Evolutionary conservation across 208 protist species (phyloP).

Genomic region (Leishmania braziliensis): DNA sequence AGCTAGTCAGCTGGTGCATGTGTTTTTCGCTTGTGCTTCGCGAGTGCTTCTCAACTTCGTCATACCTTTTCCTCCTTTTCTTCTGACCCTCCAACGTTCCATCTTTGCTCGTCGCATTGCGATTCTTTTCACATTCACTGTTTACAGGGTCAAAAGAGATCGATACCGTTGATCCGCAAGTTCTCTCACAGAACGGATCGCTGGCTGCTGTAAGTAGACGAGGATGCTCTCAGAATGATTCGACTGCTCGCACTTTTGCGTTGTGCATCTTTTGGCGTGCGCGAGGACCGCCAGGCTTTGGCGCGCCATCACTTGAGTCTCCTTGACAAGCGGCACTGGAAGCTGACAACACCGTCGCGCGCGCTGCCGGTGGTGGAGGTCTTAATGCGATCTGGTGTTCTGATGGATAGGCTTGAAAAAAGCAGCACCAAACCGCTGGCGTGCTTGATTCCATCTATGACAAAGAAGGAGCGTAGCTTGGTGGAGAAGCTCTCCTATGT

Average conservation of each 20-base stretch:
- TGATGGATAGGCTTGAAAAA: conserved; percentile 56
- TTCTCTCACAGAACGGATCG: neutral
- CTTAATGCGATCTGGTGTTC: conserved; percentile 51
- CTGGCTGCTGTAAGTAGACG: neutral
- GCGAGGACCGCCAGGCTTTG: conserved; percentile 32
- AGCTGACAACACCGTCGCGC: conserved; percentile 69
- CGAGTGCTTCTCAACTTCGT: too few relatives aligned
- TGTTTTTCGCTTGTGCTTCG: neutral
- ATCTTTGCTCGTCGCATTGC: neutral
- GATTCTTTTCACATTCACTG: neutral
- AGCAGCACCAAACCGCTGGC: conserved; percentile 40
- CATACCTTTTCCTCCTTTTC: neutral
- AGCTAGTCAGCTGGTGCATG: neutral
- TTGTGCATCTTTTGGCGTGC: conserved; percentile 13
- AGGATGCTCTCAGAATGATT: conserved; percentile 26
- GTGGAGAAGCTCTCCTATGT: conserved; percentile 41
- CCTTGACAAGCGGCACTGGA: conserved; percentile 50
- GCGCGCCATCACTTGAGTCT: conserved; percentile 40
- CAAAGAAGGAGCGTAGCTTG: conserved; percentile 43
- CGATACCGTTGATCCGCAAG: neutral
- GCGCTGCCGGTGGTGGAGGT: conserved; percentile 57
- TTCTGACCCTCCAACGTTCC: too few relatives aligned
- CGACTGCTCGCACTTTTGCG: conserved; percentile 12
- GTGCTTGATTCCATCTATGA: conserved; percentile 67
- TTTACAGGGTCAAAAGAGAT: neutral